Evolutionary conservation across 2,329 filamentous ascomycete genomes (phyloP), one percentile per base, ranked within the genome.

Genomic region (Fusarium sp.): DNA sequence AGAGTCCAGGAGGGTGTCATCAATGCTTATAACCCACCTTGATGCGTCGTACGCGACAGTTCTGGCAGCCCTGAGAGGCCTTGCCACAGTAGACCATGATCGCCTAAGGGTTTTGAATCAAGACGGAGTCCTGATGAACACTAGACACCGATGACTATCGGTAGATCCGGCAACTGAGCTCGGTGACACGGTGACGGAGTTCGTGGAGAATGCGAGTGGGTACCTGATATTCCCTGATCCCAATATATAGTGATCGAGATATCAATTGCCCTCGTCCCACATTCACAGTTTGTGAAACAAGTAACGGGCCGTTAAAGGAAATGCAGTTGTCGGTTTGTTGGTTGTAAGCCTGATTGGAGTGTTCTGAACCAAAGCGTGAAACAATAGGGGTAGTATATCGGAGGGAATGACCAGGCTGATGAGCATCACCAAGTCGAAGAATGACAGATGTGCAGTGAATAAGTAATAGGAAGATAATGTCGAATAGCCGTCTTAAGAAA

Each of bases 61-160:
- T 84, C 70, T 86, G 80, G 75, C 85, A 87, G 72, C 84, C 85
- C 73, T 85, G 81, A 9, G 85, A 87, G 70, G 85, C 85, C 75
- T 87, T 87, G 43, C 85, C 85, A 70, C 85, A 87, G 76, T 86
- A 87, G 44, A 87, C 85, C 85, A 87, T 87, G 61, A 44, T 52
- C 59, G 35, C n/a, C 41, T 43, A 47, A 42, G n/a, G 33, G 29
- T 44, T 54, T 53, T 31, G 55, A 16, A 38, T 37, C 29, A 53
- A 46, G 24, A 31, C 42, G 38, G 48, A 42, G 68, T 55, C 60
- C 44, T 48, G 44, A 62, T 23, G 48, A 68, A 26, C 53, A 29
- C 37, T 53, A 63, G 49, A 59, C 44, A 48, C 62, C 66, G 46
- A 58, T 39, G 44, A 70, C 20, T 35, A 53, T 67, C 37, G 47